A percentile compares a stretch with the other conserved stretches of the same genome.
Conservation (phyloP, 2,329 filamentous ascomycete species). For the Cladosporium sp. region DNA sequence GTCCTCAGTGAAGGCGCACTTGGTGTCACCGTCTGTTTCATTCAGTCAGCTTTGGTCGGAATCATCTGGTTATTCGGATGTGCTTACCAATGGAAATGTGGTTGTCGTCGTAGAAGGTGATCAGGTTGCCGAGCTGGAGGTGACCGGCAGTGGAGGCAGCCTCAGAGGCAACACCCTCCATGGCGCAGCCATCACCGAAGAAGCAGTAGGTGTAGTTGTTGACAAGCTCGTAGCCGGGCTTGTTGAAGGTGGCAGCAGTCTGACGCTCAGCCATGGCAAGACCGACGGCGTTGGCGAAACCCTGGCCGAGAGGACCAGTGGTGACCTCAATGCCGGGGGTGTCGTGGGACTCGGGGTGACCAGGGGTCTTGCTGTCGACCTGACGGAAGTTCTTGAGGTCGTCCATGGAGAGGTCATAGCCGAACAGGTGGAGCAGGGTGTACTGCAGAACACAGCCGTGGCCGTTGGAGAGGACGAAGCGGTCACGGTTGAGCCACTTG, state of each 20-base stretch:
- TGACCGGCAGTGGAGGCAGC: constrained; percentile 91
- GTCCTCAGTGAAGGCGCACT: constrained; percentile 95
- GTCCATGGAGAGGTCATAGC: constrained; percentile 81
- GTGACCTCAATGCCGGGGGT: constrained; percentile 97
- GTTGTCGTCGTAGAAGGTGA: constrained; percentile 97
- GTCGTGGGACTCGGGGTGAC: constrained; percentile 95
- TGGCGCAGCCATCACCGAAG: constrained; percentile 96
- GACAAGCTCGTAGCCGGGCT: constrained; percentile 84
- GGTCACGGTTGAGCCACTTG: constrained; percentile 93
- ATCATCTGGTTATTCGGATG: neutral
- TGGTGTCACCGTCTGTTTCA: constrained; percentile 80
- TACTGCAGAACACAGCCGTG: constrained; percentile 99
- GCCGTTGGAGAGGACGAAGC: constrained; percentile 98
- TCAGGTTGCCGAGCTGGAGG: constrained; percentile 96
- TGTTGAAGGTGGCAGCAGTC: constrained; percentile 91
- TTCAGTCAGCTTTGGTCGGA: constrained; percentile 21
- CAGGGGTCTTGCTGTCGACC: constrained; percentile 81
- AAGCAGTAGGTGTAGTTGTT: constrained; percentile 98
- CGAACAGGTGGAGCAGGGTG: constrained; percentile 94
- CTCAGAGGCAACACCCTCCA: constrained; percentile 96
- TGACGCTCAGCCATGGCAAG: constrained; percentile 95
- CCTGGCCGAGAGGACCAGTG: constrained; percentile 95
- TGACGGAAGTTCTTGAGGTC: constrained; percentile 93
- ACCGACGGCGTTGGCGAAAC: constrained; percentile 96
- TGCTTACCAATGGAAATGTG: constrained; percentile 77